phyloP scores from a whole-genome alignment of 805 yeast genomes.

The Alloascoidea africana region DNA sequence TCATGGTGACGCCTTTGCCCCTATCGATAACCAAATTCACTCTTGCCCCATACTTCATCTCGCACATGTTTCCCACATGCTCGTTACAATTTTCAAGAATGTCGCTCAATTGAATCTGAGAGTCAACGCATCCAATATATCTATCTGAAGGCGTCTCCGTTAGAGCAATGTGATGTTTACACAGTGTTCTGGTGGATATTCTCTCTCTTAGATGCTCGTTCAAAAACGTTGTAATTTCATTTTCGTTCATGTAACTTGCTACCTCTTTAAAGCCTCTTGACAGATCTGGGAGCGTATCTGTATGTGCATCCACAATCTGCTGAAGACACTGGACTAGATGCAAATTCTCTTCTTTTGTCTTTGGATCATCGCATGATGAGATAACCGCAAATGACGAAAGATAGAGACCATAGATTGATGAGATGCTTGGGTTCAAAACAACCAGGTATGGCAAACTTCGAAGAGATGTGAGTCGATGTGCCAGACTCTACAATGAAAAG shows the following conservation, averaged over 20 bases:
- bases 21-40: conserved; percentile 44
- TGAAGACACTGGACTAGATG: conserved; percentile 36
- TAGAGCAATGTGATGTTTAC: conserved; percentile 69
- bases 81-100: conserved; percentile 51
- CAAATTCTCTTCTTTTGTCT: conserved; percentile 36
- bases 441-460: conserved; percentile 71
- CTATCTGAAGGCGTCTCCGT: conserved; percentile 29
- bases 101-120: conserved; percentile 44
- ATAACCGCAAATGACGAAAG: conserved; percentile 48
- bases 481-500: conserved; percentile 21
- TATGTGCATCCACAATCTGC: conserved; percentile 56
- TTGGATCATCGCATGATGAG: conserved; percentile 25
- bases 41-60: conserved; percentile 67
- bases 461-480: conserved; percentile 56
- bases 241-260: conserved; percentile 25
- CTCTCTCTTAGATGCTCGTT: conserved; percentile 71
- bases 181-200: conserved; percentile 72
- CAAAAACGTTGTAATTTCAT: conserved; percentile 44
- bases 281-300: conserved; percentile 69
- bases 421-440: conserved; percentile 75
- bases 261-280: conserved; percentile 76
- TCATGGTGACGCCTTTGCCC: conserved; percentile 45
- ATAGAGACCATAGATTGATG: conserved; percentile 61
- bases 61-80: conserved; percentile 70
- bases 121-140: conserved; percentile 53